Evolutionary conservation across 441 rosid genomes (phyloP).

Genomic region (Raphanus hybrid): DNA sequence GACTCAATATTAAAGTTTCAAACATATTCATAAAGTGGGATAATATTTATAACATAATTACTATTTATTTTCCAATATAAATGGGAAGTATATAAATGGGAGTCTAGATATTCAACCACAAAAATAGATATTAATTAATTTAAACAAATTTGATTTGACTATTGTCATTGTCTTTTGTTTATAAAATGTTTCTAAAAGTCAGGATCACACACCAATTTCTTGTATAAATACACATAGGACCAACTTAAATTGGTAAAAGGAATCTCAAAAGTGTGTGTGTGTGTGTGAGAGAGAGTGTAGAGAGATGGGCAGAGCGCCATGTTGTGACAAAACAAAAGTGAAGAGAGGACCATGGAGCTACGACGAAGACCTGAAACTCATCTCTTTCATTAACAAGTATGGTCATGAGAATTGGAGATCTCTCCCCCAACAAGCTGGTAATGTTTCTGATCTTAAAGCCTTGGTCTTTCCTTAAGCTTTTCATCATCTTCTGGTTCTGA

Average conservation of each 20-base stretch:
- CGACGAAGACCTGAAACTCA: too few relatives aligned
- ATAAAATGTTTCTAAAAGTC: constrained; percentile 9
- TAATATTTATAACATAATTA: not conserved
- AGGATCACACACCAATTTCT: constrained; percentile 11
- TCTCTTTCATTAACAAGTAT: too few relatives aligned
- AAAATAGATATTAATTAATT: constrained; percentile 24
- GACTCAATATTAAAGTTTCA: not conserved
- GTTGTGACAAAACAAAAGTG: too few relatives aligned
- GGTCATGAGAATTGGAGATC: too few relatives aligned
- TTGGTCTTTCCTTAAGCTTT: too few relatives aligned
- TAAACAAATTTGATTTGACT: constrained; percentile 27
- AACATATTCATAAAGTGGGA: not conserved
- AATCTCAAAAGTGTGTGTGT: too few relatives aligned
- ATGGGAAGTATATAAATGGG: not conserved
- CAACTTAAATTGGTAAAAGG: not conserved
- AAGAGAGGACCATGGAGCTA: too few relatives aligned
- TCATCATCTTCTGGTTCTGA: too few relatives aligned
- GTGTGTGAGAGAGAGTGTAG: too few relatives aligned
- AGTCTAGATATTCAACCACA: constrained; percentile 20
- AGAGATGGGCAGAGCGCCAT: too few relatives aligned
- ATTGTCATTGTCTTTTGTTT: not conserved
- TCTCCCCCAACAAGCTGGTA: too few relatives aligned
- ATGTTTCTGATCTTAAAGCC: too few relatives aligned
- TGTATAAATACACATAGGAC: constrained; percentile 24
- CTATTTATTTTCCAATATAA: not conserved